A percentile compares a stretch with the other conserved stretches of the same genome.
These are phyloP conservation scores for Diphasiastrum complanatum DNA, from an alignment of 83 land plant species.

Conservation along the genomic window DNA sequence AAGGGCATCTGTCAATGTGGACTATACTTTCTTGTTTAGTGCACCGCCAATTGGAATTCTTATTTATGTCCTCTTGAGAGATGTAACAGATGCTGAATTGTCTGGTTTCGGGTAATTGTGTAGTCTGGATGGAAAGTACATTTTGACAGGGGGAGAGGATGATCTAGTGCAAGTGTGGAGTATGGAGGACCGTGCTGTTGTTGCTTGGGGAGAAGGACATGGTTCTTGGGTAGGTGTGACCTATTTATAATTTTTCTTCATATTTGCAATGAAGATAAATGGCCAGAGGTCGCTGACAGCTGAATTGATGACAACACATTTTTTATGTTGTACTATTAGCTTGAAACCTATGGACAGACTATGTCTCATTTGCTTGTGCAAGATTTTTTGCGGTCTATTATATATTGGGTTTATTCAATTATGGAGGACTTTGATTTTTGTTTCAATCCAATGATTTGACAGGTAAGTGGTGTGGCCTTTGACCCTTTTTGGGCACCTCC, in stretches of 20 bases:
- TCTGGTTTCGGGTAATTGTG: constrained; percentile 7
- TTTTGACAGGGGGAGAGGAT: constrained; percentile 97
- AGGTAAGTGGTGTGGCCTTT: constrained; percentile 98
- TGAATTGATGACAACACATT: too few species aligned
- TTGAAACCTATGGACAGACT: too few species aligned
- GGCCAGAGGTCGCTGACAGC: too few species aligned
- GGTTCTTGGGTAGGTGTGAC: constrained; percentile 70
- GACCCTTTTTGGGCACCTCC: constrained; percentile 86
- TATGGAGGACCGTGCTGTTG: constrained; percentile 87
- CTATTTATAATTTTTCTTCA: not conserved
- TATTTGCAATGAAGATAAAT: not conserved
- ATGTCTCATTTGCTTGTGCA: too few species aligned
- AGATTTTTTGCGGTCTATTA: too few species aligned
- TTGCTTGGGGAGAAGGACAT: constrained; percentile 99
- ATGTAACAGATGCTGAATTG: too few species aligned
- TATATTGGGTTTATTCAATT: not conserved
- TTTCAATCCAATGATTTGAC: constrained; percentile 14
- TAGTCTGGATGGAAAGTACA: constrained; percentile 74
- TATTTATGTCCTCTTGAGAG: too few species aligned
- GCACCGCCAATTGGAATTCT: too few species aligned
- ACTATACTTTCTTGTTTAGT: too few species aligned
- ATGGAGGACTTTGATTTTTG: not conserved
- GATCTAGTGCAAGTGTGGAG: constrained; percentile 99
- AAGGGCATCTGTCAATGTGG: too few species aligned
- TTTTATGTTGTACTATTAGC: too few species aligned